phyloP scores from a whole-genome alignment of 352 stramenopile genomes.

The Blastocystis sp. region DNA sequence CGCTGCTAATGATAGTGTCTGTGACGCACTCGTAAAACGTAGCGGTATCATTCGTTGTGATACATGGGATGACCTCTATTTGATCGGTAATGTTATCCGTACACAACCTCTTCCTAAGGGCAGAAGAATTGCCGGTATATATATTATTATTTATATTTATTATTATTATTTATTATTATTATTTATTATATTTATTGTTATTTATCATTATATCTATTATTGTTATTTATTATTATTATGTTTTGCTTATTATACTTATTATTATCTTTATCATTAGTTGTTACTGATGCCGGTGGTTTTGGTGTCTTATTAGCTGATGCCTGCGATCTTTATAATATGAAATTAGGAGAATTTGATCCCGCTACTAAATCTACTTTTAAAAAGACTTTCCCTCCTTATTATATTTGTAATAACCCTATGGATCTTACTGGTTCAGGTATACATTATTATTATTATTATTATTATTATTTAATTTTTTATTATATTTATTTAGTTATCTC shows the following conservation, averaged over 20 bases:
- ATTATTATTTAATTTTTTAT: too few relatives aligned
- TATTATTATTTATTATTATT: constrained; percentile 12
- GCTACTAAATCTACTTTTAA: not conserved
- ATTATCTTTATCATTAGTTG: not conserved
- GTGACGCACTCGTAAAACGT: constrained; percentile 10
- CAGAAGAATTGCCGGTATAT: not conserved
- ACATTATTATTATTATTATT: too few relatives aligned
- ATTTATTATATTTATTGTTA: too few relatives aligned
- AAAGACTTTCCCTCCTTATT: constrained; percentile 8
- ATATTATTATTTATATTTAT: not conserved
- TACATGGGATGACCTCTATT: constrained; percentile 14
- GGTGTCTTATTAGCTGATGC: constrained; percentile 17
- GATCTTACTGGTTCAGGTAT: not conserved
- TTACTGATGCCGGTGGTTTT: constrained; percentile 6
- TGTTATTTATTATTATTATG: too few relatives aligned
- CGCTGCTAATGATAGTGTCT: constrained; percentile 26
- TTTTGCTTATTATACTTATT: too few relatives aligned
- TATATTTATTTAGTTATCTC: too few relatives aligned
- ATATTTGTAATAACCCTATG: constrained; percentile 7
- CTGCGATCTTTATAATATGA: constrained; percentile 4
- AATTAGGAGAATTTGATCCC: not conserved
- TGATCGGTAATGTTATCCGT: constrained; percentile 4
- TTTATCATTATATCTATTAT: too few relatives aligned
- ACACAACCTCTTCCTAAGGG: constrained; percentile 11
- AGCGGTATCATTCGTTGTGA: constrained; percentile 23